Base-by-base conservation (phyloP, 192 early-diverging fungal genomes). In the Mortierella hygrophila region DNA sequence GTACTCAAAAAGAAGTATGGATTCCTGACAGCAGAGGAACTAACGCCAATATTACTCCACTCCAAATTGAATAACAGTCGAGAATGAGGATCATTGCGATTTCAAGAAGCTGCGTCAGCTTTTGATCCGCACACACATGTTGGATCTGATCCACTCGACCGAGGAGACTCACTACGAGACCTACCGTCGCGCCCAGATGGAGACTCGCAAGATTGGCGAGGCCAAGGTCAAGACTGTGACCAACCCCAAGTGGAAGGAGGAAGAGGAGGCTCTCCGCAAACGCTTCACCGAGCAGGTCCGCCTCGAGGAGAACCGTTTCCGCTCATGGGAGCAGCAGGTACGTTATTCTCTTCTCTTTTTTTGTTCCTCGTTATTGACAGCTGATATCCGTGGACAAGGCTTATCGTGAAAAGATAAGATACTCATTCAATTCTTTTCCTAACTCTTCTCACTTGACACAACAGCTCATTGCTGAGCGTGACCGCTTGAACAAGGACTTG, bases 221-320 rank as follows among this genome's bases (percentile, higher is more conserved):
- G 93, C 90, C 82, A 95, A 94, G 91, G 88, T 91, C 81, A 95
- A 92, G 87, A 96, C 94, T 88, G 90, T 90, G 46, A 94, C 95
- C 85, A 96, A 98, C 90, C 93, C 94, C 82, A 97, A 97, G 91
- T 98, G 99, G 96, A 98, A 98, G 91, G 97, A 98, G 72, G 97
- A 99, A 88, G 99, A 99, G 90, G 99, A 98, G 82, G 91, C 93
- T 47, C 93, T 99, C 83, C 94, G 98, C 80, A 96, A 96, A 88
- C 93, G 96, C 76, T 99, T 99, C 89, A 99, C 98, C 26, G 98
- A 99, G 88, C 98, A 99, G 88, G 99, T 99, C 73, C 94, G 97
- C 75, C 88, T 95, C 79, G 98, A 99, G 89, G 99, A 99, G 91
- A 97, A 96, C 91, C 89, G 98, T 74, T 99, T 99, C 94, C 94